These are phyloP conservation scores for Viola pubescens DNA, from an alignment of 441 rosid genomes.

Conservation along the genomic window DNA sequence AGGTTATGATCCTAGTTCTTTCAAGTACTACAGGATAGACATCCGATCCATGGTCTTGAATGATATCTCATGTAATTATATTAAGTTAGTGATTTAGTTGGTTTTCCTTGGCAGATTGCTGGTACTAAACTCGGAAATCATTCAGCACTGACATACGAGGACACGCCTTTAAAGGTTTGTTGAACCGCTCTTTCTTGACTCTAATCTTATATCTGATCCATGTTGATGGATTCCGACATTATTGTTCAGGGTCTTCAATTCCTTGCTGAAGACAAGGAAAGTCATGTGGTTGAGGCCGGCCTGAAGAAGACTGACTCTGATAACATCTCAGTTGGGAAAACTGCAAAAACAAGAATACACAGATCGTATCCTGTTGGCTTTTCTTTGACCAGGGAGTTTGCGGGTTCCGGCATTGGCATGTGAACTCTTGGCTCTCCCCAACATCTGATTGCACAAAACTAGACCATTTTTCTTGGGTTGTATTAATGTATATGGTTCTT, in stretches of 20 bases:
- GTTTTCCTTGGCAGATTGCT: conserved; percentile 31
- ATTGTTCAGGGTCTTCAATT: conserved; percentile 67
- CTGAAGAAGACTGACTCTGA: conserved; percentile 15
- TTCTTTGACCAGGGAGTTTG: conserved; percentile 38
- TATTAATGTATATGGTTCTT: neutral
- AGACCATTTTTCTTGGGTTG: no score
- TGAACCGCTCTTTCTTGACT: neutral
- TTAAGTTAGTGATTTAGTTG: neutral
- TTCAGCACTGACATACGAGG: conserved; percentile 38
- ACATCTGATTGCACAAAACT: no score
- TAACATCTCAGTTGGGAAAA: conserved; percentile 19
- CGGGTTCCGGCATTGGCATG: conserved; percentile 12
- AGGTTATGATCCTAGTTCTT: neutral
- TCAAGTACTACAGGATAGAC: neutral
- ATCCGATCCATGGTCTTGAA: neutral
- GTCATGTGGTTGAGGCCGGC: conserved; percentile 13
- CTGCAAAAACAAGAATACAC: conserved; percentile 44
- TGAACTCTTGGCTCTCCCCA: no score
- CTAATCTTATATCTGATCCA: neutral
- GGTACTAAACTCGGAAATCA: conserved; percentile 39
- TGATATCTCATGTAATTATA: neutral
- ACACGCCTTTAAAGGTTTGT: conserved; percentile 45
- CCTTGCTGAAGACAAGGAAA: conserved; percentile 42
- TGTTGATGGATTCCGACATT: conserved; percentile 7
- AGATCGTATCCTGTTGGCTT: conserved; percentile 59